Base-by-base conservation (phyloP, 352 stramenopile genomes). In the Pilasporangium apinafurcum region DNA sequence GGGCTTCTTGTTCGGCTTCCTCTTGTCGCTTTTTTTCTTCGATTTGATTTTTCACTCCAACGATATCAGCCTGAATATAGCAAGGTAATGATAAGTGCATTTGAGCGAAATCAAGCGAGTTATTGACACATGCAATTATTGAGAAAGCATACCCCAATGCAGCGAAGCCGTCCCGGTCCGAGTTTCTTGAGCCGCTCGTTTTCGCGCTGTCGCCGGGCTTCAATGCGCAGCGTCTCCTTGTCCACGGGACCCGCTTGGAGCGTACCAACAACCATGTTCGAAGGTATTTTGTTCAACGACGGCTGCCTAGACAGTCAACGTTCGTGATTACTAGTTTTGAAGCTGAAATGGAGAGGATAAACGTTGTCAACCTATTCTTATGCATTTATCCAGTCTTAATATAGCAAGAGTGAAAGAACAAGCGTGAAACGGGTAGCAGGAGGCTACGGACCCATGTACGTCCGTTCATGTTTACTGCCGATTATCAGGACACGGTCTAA, bases 31-130 rank as follows among this genome's bases (percentile, higher is more conserved):
- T 38, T 35, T 80, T 79, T 43, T 90, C 75, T 38, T 83, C 68
- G 7, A 88, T 44, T 52, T 91, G 75, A 43, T 86, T 85, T 42
- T 77, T 85, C 14, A 90, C 59, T 17, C 78, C 74, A 18, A 62
- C 74, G 33, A 90, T 90, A 34, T 90, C 72, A 1, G 72, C 72
- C 74, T 90, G 33, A 7, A 30, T 5, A n/a, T 13, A 13, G 21
- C 8, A 30, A 27, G 24, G 31, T 2, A 30, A 14, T 8, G 1
- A 26, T 42, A 14, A 29, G 24, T 16, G 20, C 28, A 34, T 5
- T 32, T n/a, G 18, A 2, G 5, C 4, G 31, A 6, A 30, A 9
- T 27, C 21, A 37, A n/a, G 4, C 24, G 29, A 7, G 16, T 27
- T n/a, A 25, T 17, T 3, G 14, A 29, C 13, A 34, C 3, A 8